Evolutionary conservation across 306 rosid genomes (phyloP), one percentile per base, ranked within the genome.

Genomic region (Vachellia collinsii): DNA sequence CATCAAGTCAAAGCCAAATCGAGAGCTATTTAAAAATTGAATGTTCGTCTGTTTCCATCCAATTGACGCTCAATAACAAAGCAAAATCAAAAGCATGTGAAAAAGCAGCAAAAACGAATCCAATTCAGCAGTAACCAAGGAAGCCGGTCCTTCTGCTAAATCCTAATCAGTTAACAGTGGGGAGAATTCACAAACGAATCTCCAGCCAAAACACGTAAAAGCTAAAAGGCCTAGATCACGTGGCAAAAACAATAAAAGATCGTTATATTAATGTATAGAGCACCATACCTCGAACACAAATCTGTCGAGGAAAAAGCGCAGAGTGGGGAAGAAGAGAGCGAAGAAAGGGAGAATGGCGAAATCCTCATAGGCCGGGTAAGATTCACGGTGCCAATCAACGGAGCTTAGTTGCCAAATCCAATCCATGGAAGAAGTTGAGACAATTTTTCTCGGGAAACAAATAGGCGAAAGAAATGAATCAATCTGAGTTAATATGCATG

Each of bases 291-390:
- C 94, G 79, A 96, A 92, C n/a, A 96, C 51, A 70, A 96, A 86
- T 78, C 89, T 88, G 73, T 96, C 99, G 75, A 96, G 94, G 34
- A 93, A 70, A 84, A 89, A 92, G 14, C 99, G 97, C 42, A 88
- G 76, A 17, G 88, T 56, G 70, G 97, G 98, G 87, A 96, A 96
- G 86, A 88, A 85, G 68, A 96, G 77, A 58, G 83, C 85, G 80
- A 92, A 89, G 78, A 92, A 25, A 10, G 93, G 98, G 58, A 96
- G 97, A 67, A 92, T 11, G 59, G 54, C 6, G 83, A 93, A 96
- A 92, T 93, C 99, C 11, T 82, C 82, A 64, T 89, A 91, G 0
- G 74, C 79, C 16, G 99, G 98, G 84, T 83, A 90, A 7, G 97
- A 86, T 88, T 96, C 99, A 44, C 77, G 82, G 75, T 92, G 90